A percentile compares a stretch with the other conserved stretches of the same genome.
These are phyloP conservation scores for Boletus tylopilopsis DNA, from an alignment of 768 basidiomycete species.

Conservation along the genomic window DNA sequence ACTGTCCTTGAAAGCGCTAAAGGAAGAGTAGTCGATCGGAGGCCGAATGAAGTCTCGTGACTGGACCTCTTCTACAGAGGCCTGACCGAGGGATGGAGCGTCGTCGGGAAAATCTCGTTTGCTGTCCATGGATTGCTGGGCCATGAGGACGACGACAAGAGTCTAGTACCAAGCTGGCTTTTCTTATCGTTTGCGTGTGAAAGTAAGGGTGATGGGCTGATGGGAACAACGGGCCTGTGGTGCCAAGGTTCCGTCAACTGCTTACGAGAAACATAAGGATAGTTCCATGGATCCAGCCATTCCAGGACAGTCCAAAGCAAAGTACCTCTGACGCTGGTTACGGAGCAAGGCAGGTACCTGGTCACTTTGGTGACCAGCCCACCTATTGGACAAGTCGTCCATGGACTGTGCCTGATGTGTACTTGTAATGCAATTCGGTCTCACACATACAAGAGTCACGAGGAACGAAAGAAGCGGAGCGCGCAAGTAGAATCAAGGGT, in stretches of 20 bases:
- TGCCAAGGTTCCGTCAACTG: conserved; percentile 12
- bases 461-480: neutral
- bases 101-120: conserved; percentile 23
- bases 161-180: neutral
- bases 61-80: neutral
- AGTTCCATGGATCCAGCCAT: neutral
- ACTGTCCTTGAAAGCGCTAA: conserved; percentile 48
- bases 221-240: conserved; percentile 8
- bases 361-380: too few species aligned
- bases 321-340: too few species aligned
- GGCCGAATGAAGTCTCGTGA: conserved; percentile 38
- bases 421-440: neutral
- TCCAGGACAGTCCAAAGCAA: neutral
- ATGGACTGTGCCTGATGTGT: neutral
- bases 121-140: conserved; percentile 20
- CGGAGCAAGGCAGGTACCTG: too few species aligned
- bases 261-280: neutral
- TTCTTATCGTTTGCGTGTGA: conserved; percentile 13
- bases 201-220: neutral
- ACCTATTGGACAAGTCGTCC: too few species aligned
- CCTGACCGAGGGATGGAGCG: neutral
- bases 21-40: conserved; percentile 64
- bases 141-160: neutral
- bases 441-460: neutral
- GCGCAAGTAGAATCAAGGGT: neutral